Percentiles rank a stretch among this genome's conserved stretches.
phyloP scores from a whole-genome alignment of 257 asterid genomes.

The Sherardia arvensis region DNA sequence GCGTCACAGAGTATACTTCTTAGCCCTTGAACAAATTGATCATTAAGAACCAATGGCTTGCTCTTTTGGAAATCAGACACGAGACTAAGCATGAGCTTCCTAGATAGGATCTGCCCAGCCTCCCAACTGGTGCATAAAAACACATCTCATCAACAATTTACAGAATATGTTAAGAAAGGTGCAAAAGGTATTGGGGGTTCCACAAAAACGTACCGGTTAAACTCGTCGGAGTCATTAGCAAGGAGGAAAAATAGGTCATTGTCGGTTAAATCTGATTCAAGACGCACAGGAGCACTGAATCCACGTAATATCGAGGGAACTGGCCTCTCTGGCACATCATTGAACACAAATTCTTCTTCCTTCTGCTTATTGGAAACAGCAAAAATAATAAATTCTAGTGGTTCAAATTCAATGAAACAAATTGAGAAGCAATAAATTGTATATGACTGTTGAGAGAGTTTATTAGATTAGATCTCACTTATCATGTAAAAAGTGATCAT shows the following conservation, averaged over 20 bases:
- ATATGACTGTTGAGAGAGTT: no score
- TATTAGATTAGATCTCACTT: no score
- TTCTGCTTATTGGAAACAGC: conserved; percentile 32
- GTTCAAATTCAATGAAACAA: not conserved
- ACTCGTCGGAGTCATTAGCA: conserved; percentile 79
- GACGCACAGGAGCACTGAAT: conserved; percentile 74
- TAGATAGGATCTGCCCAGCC: conserved; percentile 69
- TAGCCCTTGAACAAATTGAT: conserved; percentile 58
- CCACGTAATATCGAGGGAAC: conserved; percentile 69
- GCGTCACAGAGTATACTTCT: conserved; percentile 50
- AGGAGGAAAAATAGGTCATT: conserved; percentile 66
- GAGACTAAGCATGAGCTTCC: conserved; percentile 68
- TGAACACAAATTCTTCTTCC: conserved; percentile 71
- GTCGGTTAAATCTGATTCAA: conserved; percentile 66
- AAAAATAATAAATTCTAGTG: not conserved
- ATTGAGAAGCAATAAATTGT: no score
- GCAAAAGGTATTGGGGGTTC: not conserved
- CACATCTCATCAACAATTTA: conserved; percentile 4
- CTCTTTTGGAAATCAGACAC: conserved; percentile 64
- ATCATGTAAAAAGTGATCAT: no score
- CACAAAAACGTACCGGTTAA: conserved; percentile 60
- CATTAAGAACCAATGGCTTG: conserved; percentile 56
- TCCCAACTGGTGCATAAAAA: conserved; percentile 56
- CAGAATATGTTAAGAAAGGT: not conserved
- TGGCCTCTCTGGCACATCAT: conserved; percentile 46